These are phyloP conservation scores for Oenanthe javanica DNA, from an alignment of 140 eudicot genomes.

Conservation along the genomic window DNA sequence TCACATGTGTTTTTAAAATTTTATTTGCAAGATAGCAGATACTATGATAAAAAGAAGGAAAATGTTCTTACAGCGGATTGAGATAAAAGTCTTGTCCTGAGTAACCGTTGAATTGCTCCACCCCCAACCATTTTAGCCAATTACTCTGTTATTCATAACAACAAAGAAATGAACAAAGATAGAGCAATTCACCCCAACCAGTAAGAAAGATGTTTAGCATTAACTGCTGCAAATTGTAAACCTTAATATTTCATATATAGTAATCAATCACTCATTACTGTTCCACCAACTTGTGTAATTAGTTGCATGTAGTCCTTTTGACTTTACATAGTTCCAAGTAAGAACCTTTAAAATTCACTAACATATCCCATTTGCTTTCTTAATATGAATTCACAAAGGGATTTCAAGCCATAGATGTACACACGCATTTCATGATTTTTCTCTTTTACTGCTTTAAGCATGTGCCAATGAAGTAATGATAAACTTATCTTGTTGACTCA, in stretches of 20 bases:
- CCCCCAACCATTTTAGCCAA: conserved; percentile 40
- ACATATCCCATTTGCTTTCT: neutral
- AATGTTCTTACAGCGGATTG: conserved; percentile 47
- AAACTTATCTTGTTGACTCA: neutral
- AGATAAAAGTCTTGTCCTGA: conserved; percentile 58
- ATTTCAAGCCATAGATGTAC: neutral
- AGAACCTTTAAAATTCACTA: neutral
- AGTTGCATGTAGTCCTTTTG: neutral
- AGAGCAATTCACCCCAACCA: neutral
- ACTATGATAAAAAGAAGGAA: neutral
- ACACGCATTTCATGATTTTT: neutral
- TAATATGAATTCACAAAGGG: neutral
- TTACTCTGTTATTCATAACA: conserved; percentile 25
- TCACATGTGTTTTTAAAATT: neutral
- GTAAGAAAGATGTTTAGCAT: neutral
- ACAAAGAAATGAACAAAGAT: neutral
- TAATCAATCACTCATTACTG: neutral
- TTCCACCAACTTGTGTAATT: neutral
- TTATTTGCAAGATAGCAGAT: neutral
- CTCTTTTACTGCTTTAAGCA: neutral
- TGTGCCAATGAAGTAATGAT: neutral
- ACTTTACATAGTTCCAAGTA: neutral
- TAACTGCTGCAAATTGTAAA: neutral
- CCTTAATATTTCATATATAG: neutral
- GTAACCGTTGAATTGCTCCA: conserved; percentile 58